Percentiles rank a stretch among this genome's conserved stretches.
Conservation (phyloP, 1,284 basidiomycete species). For the Abortiporus biennis region DNA sequence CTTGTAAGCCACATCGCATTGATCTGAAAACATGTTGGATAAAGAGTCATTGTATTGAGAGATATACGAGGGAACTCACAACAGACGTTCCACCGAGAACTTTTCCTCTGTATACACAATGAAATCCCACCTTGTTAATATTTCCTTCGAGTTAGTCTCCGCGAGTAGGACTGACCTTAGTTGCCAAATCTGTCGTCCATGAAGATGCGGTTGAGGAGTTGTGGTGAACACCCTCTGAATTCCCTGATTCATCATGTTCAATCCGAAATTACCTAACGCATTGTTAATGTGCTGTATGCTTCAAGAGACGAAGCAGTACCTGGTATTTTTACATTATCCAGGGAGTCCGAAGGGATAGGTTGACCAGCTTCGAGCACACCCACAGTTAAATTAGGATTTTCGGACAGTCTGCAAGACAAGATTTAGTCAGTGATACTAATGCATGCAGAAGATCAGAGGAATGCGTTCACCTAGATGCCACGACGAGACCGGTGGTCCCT, state of each 20-base stretch:
- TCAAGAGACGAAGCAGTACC: too few relatives aligned
- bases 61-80: too few relatives aligned
- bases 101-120: too few relatives aligned
- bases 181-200: not conserved
- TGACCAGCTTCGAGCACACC: constrained; percentile 8
- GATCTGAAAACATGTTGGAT: too few relatives aligned
- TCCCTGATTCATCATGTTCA: not conserved
- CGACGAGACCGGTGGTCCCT: constrained; percentile 4
- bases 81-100: constrained; percentile 6
- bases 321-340: too few relatives aligned
- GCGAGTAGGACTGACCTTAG: not conserved
- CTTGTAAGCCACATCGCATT: too few relatives aligned
- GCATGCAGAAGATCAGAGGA: not conserved
- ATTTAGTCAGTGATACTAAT: too few relatives aligned
- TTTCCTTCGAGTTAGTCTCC: too few relatives aligned
- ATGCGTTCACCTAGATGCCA: constrained; percentile 2
- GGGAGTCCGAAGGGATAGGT: too few relatives aligned
- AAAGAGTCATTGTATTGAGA: too few relatives aligned
- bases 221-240: not conserved
- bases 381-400: constrained; percentile 4
- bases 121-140: not conserved
- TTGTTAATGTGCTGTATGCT: too few relatives aligned
- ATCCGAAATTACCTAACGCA: not conserved
- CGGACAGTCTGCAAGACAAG: constrained; percentile 2
- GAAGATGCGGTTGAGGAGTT: not conserved